These are phyloP conservation scores for Xylaria acuta DNA, from an alignment of 495 filamentous ascomycete species.

Conservation along the genomic window DNA sequence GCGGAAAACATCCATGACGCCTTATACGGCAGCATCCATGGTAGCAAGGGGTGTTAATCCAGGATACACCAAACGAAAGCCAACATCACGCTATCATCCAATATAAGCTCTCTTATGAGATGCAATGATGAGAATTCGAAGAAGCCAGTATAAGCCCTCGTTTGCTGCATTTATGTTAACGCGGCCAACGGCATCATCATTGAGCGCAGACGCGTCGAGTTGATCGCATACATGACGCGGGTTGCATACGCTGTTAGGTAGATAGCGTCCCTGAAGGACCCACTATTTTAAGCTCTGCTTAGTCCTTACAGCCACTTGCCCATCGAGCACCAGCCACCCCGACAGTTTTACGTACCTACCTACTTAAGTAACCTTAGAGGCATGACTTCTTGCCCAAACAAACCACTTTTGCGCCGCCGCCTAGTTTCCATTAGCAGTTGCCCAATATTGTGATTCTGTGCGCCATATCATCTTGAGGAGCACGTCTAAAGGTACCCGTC, in stretches of 20 bases:
- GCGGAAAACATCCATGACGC: conserved; percentile 70
- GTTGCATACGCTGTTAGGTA: conserved; percentile 37
- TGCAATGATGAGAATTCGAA: neutral
- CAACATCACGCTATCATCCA: neutral
- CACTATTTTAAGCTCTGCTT: neutral
- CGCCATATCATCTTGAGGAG: neutral
- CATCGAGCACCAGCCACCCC: conserved; percentile 14
- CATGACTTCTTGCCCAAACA: conserved; percentile 11
- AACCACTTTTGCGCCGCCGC: conserved; percentile 2
- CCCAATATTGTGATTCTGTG: neutral
- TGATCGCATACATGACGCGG: conserved; percentile 21
- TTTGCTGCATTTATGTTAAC: conserved; percentile 4
- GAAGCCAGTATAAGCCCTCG: neutral
- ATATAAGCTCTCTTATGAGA: neutral
- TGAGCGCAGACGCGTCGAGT: conserved; percentile 34
- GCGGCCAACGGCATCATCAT: neutral
- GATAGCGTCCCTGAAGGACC: neutral
- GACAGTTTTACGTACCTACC: neutral
- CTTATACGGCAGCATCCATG: conserved; percentile 30
- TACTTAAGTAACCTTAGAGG: too few species aligned
- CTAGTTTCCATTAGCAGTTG: neutral
- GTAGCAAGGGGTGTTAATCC: neutral
- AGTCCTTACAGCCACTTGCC: conserved; percentile 15
- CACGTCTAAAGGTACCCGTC: neutral
- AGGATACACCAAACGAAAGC: neutral